Conservation (phyloP, 1,284 basidiomycete genomes). For the Malassezia furfur region DNA sequence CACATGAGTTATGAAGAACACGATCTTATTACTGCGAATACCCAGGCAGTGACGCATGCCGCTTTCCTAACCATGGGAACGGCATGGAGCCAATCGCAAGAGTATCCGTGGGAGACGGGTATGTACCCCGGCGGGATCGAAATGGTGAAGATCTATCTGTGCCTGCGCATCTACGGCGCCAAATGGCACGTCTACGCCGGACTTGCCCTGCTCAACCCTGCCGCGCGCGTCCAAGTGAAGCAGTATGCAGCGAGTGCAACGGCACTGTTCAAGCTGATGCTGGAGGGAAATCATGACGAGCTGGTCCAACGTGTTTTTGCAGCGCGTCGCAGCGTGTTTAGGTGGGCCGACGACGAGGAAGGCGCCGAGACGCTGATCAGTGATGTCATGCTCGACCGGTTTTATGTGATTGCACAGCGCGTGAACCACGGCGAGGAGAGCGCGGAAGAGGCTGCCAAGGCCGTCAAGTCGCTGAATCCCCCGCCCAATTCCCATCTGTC, state of each 20-base stretch:
- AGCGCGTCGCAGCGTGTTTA: constrained; percentile 72
- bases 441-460: neutral
- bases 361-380: constrained; percentile 56
- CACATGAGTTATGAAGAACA: constrained; percentile 91
- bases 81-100: constrained; percentile 69
- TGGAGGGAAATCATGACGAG: constrained; percentile 61
- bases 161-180: constrained; percentile 78
- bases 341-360: constrained; percentile 45
- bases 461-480: constrained; percentile 4
- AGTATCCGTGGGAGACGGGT: constrained; percentile 87
- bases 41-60: constrained; percentile 94
- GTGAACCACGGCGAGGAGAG: constrained; percentile 7
- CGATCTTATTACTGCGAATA: constrained; percentile 90
- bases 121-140: constrained; percentile 96
- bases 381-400: constrained; percentile 77
- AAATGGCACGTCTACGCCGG: constrained; percentile 99
- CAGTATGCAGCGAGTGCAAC: constrained; percentile 73
- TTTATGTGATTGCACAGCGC: constrained; percentile 61
- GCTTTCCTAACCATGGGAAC: constrained; percentile 99
- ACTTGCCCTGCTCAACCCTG: constrained; percentile 88
- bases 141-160: constrained; percentile 95
- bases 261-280: constrained; percentile 91
- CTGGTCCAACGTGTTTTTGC: constrained; percentile 61
- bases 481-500: constrained; percentile 81
- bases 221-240: constrained; percentile 76